Evolutionary conservation across 2,329 filamentous ascomycete genomes (phyloP), one percentile per base, ranked within the genome.

Genomic region (Ampelomyces quisqualis): DNA sequence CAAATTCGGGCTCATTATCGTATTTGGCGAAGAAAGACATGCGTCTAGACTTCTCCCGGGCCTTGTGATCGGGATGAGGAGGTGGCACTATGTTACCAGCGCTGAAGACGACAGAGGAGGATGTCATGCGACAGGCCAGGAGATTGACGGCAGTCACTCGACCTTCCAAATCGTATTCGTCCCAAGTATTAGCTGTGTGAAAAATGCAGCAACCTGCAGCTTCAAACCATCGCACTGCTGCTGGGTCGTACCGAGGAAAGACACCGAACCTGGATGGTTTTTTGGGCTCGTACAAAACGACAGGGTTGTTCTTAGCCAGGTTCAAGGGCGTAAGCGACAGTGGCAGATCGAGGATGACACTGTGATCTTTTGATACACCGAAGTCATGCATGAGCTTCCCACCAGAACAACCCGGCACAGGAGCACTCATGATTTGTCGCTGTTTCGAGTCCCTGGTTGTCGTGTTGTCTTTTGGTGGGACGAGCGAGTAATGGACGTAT

Each of bases 351-450:
- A 88, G 76, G 40, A 88, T 85, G 24, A 87, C 68, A 0, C 83
- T 85, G 53, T 86, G 76, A 4, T 58, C 63, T 4, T 68, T 73
- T 2, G 83, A 85, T 1, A 84, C 83, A 10, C 84, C 84, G 64
- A 87, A 88, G 60, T 88, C 84, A 57, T 88, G 85, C 82, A 88
- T 88, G 77, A 88, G 84, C 58, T 84, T 86, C 2, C 82, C 79
- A 1, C 78, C 78, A 3, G 71, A 70, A 18, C 87, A 73, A 0
- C 83, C 82, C 0, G 81, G 77, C 0, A 88, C 73, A 0, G 81
- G 70, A 5, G 72, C 67, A 48, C 80, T 80, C 40, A 85, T 67
- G 33, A 71, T 52, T 34, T 54, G 65, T 13, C 19, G 28, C 31
- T 30, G 34, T 1, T 38, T n/a, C 21, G n/a, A n/a, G n/a, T 35